Percentiles rank a stretch among this genome's conserved stretches.
These are phyloP conservation scores for Funneliformis caledonium DNA, from an alignment of 371 early-diverging fungal genomes.

Conservation along the genomic window DNA sequence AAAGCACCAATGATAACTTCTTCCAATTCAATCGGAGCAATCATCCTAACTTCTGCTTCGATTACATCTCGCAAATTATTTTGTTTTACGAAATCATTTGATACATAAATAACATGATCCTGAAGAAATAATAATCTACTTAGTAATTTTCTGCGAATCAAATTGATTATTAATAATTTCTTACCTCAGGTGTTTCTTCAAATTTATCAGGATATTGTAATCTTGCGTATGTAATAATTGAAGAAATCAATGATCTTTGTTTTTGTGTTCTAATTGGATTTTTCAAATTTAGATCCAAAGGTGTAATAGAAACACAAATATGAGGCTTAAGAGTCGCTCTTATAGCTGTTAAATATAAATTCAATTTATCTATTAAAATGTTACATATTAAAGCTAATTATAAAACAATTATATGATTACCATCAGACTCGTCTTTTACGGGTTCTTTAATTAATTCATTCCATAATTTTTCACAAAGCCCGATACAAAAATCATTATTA, in stretches of 20 bases:
- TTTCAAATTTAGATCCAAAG: neutral
- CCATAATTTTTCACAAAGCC: slow-evolving; percentile 23
- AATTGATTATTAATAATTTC: neutral
- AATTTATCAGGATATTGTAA: neutral
- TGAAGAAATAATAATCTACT: neutral
- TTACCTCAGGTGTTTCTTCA: neutral
- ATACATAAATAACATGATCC: slow-evolving; percentile 28
- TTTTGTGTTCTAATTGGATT: neutral
- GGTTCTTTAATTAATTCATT: slow-evolving; percentile 10
- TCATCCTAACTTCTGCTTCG: slow-evolving; percentile 48
- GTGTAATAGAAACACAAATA: slow-evolving; percentile 6
- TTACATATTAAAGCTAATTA: neutral
- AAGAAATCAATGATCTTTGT: neutral
- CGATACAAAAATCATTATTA: neutral
- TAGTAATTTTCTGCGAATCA: neutral
- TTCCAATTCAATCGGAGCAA: slow-evolving; percentile 62
- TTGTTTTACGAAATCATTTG: slow-evolving; percentile 24
- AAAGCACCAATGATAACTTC: slow-evolving; percentile 70
- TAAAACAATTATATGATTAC: neutral
- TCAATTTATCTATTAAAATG: neutral
- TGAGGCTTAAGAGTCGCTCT: neutral
- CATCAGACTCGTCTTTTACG: neutral
- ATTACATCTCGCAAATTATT: slow-evolving; percentile 9
- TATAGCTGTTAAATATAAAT: neutral
- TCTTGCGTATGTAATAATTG: slow-evolving; percentile 7